Conservation (phyloP, 768 basidiomycete genomes). For the Pleurotus sapidus region DNA sequence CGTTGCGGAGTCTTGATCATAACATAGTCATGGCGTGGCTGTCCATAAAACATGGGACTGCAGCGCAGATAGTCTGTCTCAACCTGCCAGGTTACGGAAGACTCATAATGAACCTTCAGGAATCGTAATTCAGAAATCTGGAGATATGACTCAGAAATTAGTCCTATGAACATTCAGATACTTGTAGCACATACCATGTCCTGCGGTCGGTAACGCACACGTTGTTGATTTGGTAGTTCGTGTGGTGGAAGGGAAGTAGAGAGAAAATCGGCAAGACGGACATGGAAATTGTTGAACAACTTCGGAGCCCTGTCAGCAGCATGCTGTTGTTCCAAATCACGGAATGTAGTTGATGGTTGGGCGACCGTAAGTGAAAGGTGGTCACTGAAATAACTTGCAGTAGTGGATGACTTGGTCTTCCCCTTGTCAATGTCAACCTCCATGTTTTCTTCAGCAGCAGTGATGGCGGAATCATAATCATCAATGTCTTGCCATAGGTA, state of each 20-base stretch:
- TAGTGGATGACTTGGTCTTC: neutral
- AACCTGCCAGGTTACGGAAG: conserved; percentile 21
- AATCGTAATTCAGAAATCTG: neutral
- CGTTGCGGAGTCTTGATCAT: conserved; percentile 17
- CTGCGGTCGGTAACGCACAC: neutral
- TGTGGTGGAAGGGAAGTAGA: neutral
- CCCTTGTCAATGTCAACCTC: neutral
- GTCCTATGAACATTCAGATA: neutral
- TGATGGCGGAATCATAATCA: neutral
- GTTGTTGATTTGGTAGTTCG: neutral
- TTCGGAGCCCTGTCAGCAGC: neutral
- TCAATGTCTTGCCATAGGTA: neutral
- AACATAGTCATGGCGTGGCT: conserved; percentile 22
- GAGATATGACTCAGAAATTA: no score
- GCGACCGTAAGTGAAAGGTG: conserved; percentile 4
- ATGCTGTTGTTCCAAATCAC: neutral
- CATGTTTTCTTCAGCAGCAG: neutral
- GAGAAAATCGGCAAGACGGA: neutral
- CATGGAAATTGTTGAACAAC: neutral
- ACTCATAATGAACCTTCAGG: conserved; percentile 21
- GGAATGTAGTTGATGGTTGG: neutral
- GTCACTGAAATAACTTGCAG: neutral
- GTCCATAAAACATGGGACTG: conserved; percentile 24
- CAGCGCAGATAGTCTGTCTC: conserved; percentile 24
- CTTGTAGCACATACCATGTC: neutral